Conservation (phyloP, 23 red algal genomes). For the Gracilaria caudata region DNA sequence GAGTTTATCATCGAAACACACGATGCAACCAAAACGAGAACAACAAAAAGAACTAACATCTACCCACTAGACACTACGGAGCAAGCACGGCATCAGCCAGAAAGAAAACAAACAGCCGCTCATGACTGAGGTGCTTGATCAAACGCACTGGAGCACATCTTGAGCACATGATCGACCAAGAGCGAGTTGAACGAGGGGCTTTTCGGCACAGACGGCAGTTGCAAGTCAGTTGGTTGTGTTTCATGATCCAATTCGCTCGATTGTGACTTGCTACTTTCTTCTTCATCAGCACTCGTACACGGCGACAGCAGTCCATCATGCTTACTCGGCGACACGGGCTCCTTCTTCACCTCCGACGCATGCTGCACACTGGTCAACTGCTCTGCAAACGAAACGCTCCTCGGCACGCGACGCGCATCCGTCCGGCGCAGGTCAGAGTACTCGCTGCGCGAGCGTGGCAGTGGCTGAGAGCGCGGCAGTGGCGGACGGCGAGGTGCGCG, state of each 20-base stretch:
- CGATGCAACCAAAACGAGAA: neutral
- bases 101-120: neutral
- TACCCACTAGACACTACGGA: neutral
- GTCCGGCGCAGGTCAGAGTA: neutral
- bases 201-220: no score
- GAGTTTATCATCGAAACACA: neutral
- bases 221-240: neutral
- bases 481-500: conserved; percentile 1
- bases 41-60: neutral
- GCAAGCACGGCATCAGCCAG: neutral
- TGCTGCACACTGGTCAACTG: neutral
- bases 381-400: conserved; percentile 26
- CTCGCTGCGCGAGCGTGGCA: conserved; percentile 9
- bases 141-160: neutral
- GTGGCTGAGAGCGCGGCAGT: no score
- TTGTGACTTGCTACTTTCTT: neutral
- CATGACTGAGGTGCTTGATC: neutral
- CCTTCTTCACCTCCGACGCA: neutral
- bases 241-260: neutral
- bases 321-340: neutral
- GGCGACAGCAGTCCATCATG: conserved; percentile 18
- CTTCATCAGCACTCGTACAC: conserved; percentile 9
- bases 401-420: neutral
- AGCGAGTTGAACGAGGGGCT: conserved; percentile 19
- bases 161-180: neutral